Percentiles rank a stretch among this genome's conserved stretches.
These are phyloP conservation scores for Wickerhamomyces rabaulensis DNA, from an alignment of 805 yeast species.

Conservation along the genomic window DNA sequence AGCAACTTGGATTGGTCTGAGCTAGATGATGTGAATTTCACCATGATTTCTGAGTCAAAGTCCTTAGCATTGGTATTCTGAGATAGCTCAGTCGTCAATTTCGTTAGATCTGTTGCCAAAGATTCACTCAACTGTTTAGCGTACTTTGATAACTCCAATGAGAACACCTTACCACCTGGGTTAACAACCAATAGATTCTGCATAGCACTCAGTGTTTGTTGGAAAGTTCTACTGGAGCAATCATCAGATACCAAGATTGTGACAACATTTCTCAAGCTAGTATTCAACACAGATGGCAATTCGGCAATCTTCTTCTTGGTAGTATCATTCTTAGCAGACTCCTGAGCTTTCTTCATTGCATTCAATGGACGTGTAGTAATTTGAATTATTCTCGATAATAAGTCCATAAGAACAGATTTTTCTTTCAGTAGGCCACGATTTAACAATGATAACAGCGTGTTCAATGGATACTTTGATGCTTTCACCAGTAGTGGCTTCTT, in stretches of 20 bases:
- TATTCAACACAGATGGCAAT: conserved; percentile 60
- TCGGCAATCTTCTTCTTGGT: conserved; percentile 26
- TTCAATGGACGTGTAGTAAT: conserved; percentile 70
- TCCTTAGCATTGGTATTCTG: conserved; percentile 35
- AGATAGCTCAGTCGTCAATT: conserved; percentile 41
- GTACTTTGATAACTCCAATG: conserved; percentile 56
- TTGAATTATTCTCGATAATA: conserved; percentile 68
- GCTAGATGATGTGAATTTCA: conserved; percentile 69
- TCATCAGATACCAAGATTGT: conserved; percentile 73
- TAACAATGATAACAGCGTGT: conserved; percentile 56
- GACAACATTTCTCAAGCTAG: conserved; percentile 57
- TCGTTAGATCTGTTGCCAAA: conserved; percentile 6
- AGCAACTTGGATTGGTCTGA: conserved; percentile 88
- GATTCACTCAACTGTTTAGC: conserved; percentile 53
- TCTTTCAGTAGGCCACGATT: conserved; percentile 61
- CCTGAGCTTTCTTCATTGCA: conserved; percentile 42
- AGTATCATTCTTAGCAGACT: conserved; percentile 15
- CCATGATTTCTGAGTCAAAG: conserved; percentile 48
- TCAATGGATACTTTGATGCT: conserved; percentile 64
- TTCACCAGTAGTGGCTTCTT: conserved; percentile 32
- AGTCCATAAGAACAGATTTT: conserved; percentile 72
- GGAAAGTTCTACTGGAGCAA: conserved; percentile 80
- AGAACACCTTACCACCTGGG: conserved; percentile 59
- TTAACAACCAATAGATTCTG: conserved; percentile 63
- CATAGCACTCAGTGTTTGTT: conserved; percentile 76